Evolutionary conservation across 2,329 filamentous ascomycete species (phyloP).

Genomic region (Sporothrix protearum): DNA sequence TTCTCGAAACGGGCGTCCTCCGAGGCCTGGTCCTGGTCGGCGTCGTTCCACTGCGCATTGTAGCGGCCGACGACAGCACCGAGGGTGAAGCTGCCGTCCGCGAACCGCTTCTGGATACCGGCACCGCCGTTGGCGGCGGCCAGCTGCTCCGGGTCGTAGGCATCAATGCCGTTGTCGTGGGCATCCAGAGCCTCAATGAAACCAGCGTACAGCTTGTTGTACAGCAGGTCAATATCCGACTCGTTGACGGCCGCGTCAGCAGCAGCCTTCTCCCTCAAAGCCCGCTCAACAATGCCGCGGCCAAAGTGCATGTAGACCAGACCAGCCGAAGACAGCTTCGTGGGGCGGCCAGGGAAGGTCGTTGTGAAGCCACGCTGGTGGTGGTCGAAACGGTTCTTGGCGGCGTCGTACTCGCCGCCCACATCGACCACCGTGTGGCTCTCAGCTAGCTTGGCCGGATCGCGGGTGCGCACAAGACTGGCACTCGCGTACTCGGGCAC

Average conservation of each 20-base stretch:
- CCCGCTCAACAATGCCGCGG: conserved; percentile 70
- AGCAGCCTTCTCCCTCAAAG: conserved; percentile 42
- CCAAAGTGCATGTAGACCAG: conserved; percentile 97
- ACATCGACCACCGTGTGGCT: conserved; percentile 98
- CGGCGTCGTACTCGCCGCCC: conserved; percentile 85
- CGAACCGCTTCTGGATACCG: conserved; percentile 77
- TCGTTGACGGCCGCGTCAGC: conserved; percentile 41
- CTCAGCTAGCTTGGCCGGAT: conserved; percentile 69
- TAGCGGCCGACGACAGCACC: conserved; percentile 76
- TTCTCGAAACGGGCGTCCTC: conserved; percentile 77
- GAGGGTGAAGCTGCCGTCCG: conserved; percentile 76
- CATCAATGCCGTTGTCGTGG: conserved; percentile 91
- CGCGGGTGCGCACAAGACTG: conserved; percentile 78
- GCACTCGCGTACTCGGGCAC: conserved; percentile 74
- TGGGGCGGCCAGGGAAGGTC: conserved; percentile 76
- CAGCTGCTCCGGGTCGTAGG: conserved; percentile 70
- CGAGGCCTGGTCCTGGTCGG: conserved; percentile 59
- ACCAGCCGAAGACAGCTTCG: conserved; percentile 90
- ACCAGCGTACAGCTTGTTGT: conserved; percentile 83
- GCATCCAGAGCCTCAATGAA: conserved; percentile 96
- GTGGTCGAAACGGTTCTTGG: conserved; percentile 82
- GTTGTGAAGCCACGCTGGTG: conserved; percentile 89
- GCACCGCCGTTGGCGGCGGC: conserved; percentile 48
- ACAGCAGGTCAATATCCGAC: conserved; percentile 69
- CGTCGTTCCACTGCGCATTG: conserved; percentile 79